phyloP scores from a whole-genome alignment of 2,329 filamentous ascomycete genomes.

The Clarireedia sp. region DNA sequence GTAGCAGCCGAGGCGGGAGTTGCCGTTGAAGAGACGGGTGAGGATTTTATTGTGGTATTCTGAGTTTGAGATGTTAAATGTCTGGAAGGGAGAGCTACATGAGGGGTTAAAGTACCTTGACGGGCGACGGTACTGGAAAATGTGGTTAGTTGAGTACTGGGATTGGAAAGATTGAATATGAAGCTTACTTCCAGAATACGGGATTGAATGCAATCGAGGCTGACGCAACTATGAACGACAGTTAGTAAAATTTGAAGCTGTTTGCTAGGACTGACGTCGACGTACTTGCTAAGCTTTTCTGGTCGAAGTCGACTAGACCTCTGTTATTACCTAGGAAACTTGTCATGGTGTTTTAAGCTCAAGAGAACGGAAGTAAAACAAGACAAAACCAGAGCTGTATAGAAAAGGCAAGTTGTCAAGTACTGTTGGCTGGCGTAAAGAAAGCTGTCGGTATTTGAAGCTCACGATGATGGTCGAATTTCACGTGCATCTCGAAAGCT shows the following conservation, averaged over 20 bases:
- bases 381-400: not conserved
- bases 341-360: conserved; percentile 18
- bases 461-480: not conserved
- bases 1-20: conserved; percentile 77
- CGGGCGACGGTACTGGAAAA: conserved; percentile 68
- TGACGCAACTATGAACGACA: conserved; percentile 58
- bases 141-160: conserved; percentile 4
- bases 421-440: not conserved
- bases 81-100: conserved; percentile 8
- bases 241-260: conserved; percentile 16
- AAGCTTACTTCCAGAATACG: conserved; percentile 95
- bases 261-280: conserved; percentile 15
- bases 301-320: conserved; percentile 50
- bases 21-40: conserved; percentile 77
- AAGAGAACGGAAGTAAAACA: not conserved
- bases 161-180: conserved; percentile 3
- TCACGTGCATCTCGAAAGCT: conserved; percentile 1
- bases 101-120: conserved; percentile 48
- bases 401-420: not conserved
- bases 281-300: conserved; percentile 60
- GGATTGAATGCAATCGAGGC: conserved; percentile 88
- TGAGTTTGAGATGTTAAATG: conserved; percentile 32
- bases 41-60: conserved; percentile 89
- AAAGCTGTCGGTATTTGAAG: not conserved
- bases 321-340: conserved; percentile 21